These are phyloP conservation scores for Sequoiadendron giganteum DNA, from an alignment of 75 land plant genomes.

Conservation along the genomic window DNA sequence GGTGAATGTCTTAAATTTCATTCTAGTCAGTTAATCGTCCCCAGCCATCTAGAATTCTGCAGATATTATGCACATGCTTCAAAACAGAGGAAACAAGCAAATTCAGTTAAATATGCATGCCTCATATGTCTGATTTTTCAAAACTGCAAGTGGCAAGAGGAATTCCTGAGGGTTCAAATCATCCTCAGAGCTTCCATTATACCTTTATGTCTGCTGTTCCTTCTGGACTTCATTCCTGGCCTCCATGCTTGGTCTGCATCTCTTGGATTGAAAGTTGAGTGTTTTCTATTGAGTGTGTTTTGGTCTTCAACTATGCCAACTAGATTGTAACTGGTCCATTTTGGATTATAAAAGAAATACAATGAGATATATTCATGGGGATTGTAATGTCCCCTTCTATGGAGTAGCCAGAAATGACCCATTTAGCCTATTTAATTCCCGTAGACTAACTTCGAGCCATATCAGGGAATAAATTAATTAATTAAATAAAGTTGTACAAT, in stretches of 20 bases:
- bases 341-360: not conserved
- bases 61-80: too few species aligned
- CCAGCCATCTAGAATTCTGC: too few species aligned
- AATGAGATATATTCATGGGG: not conserved
- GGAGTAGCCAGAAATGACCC: too few species aligned
- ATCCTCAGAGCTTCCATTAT: not conserved
- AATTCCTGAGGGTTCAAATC: not conserved
- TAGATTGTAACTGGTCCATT: not conserved
- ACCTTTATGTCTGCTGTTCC: not conserved
- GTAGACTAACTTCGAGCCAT: too few species aligned
- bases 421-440: too few species aligned
- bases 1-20: too few species aligned
- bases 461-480: too few species aligned
- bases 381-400: too few species aligned
- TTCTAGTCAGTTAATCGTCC: too few species aligned
- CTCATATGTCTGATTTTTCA: not conserved
- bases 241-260: not conserved
- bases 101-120: not conserved
- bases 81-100: not conserved
- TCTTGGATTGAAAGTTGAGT: not conserved
- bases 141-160: not conserved
- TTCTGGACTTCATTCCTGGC: not conserved
- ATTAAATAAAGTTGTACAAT: too few species aligned
- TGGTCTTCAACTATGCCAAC: not conserved
- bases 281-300: not conserved